Evolutionary conservation across 345 rosid genomes (phyloP).

Genomic region (Moringa oleifera): DNA sequence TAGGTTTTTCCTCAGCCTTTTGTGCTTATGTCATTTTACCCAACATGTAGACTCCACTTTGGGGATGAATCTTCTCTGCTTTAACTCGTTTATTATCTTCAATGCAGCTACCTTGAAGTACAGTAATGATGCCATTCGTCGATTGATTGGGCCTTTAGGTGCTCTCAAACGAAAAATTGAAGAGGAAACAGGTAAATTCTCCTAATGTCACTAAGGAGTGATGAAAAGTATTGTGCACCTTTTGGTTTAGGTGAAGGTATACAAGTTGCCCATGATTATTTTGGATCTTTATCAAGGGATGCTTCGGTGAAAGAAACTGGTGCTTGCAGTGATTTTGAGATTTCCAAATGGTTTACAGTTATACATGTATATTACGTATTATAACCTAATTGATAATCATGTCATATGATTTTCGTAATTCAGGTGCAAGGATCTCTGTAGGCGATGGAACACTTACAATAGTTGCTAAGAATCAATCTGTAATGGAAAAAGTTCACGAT

Average conservation of each 20-base stretch:
- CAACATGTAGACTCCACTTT: neutral
- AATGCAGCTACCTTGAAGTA: conserved; percentile 69
- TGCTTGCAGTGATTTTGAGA: neutral
- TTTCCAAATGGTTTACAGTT: no score
- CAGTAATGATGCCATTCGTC: conserved; percentile 79
- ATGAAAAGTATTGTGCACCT: neutral
- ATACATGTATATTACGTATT: no score
- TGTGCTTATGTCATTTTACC: conserved; percentile 10
- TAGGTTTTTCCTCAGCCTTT: conserved; percentile 45
- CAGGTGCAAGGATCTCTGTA: conserved; percentile 78
- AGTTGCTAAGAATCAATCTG: conserved; percentile 67
- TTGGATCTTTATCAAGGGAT: no score
- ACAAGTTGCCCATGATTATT: neutral
- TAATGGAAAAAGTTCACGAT: conserved; percentile 77
- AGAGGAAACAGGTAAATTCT: conserved; percentile 74
- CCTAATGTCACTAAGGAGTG: neutral
- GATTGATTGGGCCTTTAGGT: conserved; percentile 85
- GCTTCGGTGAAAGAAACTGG: neutral
- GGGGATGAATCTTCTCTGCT: neutral
- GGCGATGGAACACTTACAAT: conserved; percentile 78
- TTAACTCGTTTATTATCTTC: conserved; percentile 5
- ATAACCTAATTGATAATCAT: no score
- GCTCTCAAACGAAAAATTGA: conserved; percentile 74
- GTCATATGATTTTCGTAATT: conserved; percentile 13
- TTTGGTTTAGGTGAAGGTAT: neutral